Evolutionary conservation across 192 early-diverging fungal genomes (phyloP).

Genomic region (Backusella liffmaniae): DNA sequence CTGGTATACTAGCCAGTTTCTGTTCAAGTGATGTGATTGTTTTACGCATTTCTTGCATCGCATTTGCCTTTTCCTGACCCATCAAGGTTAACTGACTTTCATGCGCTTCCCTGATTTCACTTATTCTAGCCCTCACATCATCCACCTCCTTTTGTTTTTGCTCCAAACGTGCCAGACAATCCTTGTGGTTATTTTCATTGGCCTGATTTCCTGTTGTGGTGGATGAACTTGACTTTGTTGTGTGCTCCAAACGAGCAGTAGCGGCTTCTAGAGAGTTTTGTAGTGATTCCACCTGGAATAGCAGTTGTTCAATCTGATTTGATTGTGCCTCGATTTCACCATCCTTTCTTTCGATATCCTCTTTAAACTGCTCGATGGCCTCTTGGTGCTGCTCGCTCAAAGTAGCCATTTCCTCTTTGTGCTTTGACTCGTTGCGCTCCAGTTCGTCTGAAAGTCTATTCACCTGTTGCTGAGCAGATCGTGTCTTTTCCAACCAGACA

Average conservation of each 20-base stretch:
- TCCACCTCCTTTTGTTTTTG: slow-evolving; percentile 11
- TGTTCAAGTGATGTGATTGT: neutral
- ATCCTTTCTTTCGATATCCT: slow-evolving; percentile 1
- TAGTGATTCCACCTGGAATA: slow-evolving; percentile 20
- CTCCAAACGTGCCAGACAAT: neutral
- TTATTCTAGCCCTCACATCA: neutral
- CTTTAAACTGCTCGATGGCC: slow-evolving; percentile 3
- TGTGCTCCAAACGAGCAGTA: slow-evolving; percentile 24
- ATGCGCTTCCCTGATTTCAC: slow-evolving; percentile 8
- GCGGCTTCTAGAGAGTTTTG: slow-evolving; percentile 26
- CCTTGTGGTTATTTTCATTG: neutral
- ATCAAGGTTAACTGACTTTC: slow-evolving; percentile 11
- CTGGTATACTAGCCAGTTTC: neutral
- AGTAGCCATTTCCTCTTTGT: neutral
- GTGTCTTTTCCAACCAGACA: slow-evolving; percentile 27
- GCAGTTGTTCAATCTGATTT: slow-evolving; percentile 17
- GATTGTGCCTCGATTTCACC: slow-evolving; percentile 19
- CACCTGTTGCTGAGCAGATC: slow-evolving; percentile 16
- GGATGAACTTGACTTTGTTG: neutral
- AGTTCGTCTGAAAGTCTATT: slow-evolving; percentile 17
- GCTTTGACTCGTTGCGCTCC: neutral
- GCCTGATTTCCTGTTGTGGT: neutral
- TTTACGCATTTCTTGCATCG: slow-evolving; percentile 13
- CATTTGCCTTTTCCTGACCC: slow-evolving; percentile 19
- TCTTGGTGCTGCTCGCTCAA: neutral